Base-by-base conservation (phyloP, 1,284 basidiomycete genomes). In the Rhodotorula sp. region DNA sequence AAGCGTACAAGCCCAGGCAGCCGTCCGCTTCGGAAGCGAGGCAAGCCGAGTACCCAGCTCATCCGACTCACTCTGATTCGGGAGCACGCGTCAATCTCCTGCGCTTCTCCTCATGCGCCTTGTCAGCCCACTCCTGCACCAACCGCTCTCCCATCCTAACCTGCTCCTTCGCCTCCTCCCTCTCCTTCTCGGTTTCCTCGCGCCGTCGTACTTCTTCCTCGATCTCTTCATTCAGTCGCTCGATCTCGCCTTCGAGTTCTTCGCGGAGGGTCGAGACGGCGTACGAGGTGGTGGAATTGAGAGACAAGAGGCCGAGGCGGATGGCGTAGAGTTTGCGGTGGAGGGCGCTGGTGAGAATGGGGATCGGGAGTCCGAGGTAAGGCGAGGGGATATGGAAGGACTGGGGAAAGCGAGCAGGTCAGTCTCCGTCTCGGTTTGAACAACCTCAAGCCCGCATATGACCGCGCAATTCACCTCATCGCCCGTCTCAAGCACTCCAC, bases 281-380 rank as follows among this genome's bases (percentile, higher is more conserved):
- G 32, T 49, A 22, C 19, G 64, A 22, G 17, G 60, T 36, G 2
- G 64, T 48, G 11, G 60, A 36, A 9, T 62, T 27, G 60, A 65
- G 67, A 5, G 60, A 36, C 13, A 58, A 59, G n/a, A 73, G 61
- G 49, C 59, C 63, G 36, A 65, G 52, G 9, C 66, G 64, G 60
- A 74, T 67, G 7, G 59, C 56, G 61, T 67, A 64, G 46, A 74
- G 73, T 36, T 67, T 66, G 56, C 49, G 47, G 54, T 70, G 60
- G 19, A 74, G 62, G 1, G 59, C 62, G 5, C 60, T 29, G 10
- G 63, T 44, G 51, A 74, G 47, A 15, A 47, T 22, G 10, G 55
- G 3, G 34, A 66, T 51, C 17, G 73, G 62, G 9, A 64, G 32
- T 15, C 66, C 61, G 56, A 70, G 64, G 29, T 72, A 68, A 29